Evolutionary conservation across 2,329 filamentous ascomycete genomes (phyloP).

Genomic region (Ophiostoma quercus): DNA sequence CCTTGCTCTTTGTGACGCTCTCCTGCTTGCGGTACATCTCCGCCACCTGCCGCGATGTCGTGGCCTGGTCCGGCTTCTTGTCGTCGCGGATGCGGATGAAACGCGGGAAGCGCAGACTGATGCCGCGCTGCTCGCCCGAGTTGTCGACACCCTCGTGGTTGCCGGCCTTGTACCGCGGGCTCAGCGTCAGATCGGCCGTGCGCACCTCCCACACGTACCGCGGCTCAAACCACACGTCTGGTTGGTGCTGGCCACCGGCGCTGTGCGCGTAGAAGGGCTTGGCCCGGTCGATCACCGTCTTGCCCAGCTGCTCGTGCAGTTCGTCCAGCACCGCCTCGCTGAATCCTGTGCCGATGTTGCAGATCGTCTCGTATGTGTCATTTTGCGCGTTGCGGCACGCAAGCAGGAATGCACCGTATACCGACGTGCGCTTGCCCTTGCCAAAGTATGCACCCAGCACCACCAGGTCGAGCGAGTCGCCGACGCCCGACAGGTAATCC

Average conservation of each 20-base stretch:
- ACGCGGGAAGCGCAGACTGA: constrained; percentile 83
- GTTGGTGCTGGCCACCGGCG: constrained; percentile 79
- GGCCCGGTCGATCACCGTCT: constrained; percentile 76
- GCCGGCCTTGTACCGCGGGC: constrained; percentile 89
- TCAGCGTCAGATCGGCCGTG: constrained; percentile 89
- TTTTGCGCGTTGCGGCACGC: constrained; percentile 81
- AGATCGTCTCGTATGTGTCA: constrained; percentile 89
- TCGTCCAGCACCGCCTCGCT: constrained; percentile 90
- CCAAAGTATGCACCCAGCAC: constrained; percentile 92
- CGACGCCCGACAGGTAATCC: constrained; percentile 89
- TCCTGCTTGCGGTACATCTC: constrained; percentile 98
- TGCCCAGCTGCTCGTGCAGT: constrained; percentile 68
- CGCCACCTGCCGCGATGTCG: constrained; percentile 74
- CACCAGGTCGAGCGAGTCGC: constrained; percentile 93
- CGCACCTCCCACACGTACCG: constrained; percentile 95
- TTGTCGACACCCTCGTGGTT: constrained; percentile 68
- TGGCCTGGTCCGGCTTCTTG: constrained; percentile 91
- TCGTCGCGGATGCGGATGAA: constrained; percentile 91
- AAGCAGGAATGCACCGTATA: constrained; percentile 92
- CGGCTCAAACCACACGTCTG: constrained; percentile 97
- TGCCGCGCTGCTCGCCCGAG: constrained; percentile 60
- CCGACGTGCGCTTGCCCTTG: constrained; percentile 89
- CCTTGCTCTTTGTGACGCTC: constrained; percentile 79
- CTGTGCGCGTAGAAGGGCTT: constrained; percentile 95
- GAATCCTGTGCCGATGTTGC: constrained; percentile 98